phyloP scores from a whole-genome alignment of 2,329 filamentous ascomycete species.

The Penicillium corylophilum region DNA sequence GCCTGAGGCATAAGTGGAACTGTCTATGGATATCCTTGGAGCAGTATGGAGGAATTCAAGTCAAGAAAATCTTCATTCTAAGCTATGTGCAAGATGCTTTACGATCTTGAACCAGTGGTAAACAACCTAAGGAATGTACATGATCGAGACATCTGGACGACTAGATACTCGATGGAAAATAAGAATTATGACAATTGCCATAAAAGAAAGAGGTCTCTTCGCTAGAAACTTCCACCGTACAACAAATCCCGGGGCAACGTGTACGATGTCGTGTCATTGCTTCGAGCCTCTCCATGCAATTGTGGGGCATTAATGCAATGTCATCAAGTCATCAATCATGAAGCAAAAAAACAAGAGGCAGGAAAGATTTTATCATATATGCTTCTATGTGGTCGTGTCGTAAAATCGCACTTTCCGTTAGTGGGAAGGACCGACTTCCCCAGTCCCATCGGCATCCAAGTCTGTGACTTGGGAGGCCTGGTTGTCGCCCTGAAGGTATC shows the following conservation, averaged over 20 bases:
- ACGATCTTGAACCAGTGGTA: not conserved
- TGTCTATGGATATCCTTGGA: not conserved
- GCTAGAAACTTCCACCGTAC: not conserved
- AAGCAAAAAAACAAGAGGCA: conserved; percentile 1
- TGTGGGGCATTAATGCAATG: conserved; percentile 1
- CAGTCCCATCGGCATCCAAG: conserved; percentile 22
- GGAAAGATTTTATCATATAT: not conserved
- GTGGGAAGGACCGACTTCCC: conserved; percentile 9
- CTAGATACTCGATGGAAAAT: not conserved
- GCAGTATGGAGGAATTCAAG: not conserved
- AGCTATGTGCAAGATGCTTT: not conserved
- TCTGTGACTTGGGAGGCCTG: conserved; percentile 22
- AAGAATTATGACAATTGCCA: not conserved
- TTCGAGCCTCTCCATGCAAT: not conserved
- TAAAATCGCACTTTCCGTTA: not conserved
- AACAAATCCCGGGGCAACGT: not conserved
- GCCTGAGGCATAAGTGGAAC: not conserved
- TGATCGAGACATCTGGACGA: not conserved
- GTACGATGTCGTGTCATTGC: not conserved
- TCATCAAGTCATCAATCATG: conserved; percentile 22
- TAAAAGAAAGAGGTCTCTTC: not conserved
- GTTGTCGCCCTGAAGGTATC: conserved; percentile 30
- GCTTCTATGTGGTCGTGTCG: not conserved
- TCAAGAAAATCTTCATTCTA: not conserved
- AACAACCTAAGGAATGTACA: not conserved